Conservation (phyloP, 2,329 filamentous ascomycete genomes). For the Hymenoscyphus repandus region DNA sequence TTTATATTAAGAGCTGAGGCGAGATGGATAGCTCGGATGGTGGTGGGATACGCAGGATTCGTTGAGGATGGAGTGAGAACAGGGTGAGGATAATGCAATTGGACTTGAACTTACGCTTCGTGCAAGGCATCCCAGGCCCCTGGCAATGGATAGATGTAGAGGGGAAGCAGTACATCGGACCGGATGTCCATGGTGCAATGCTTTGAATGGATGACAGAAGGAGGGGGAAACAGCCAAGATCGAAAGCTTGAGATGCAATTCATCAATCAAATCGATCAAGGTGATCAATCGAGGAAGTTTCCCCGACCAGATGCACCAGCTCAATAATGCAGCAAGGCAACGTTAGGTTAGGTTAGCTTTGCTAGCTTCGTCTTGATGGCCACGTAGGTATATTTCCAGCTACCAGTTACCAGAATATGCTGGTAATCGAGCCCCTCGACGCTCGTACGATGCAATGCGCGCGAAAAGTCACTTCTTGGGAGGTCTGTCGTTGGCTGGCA, state of each 20-base stretch:
- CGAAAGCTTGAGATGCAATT: too few relatives aligned
- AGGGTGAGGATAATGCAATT: neutral
- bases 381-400: too few relatives aligned
- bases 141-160: conserved; percentile 24
- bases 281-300: neutral
- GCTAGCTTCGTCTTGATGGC: too few relatives aligned
- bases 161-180: conserved; percentile 19
- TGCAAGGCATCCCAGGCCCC: conserved; percentile 21
- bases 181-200: neutral
- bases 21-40: neutral
- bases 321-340: too few relatives aligned
- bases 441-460: too few relatives aligned
- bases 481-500: neutral
- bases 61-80: neutral
- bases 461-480: too few relatives aligned
- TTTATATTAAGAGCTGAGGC: neutral
- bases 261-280: too few relatives aligned
- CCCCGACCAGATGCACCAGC: too few relatives aligned
- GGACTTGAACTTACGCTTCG: conserved; percentile 11
- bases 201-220: neutral
- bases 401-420: too few relatives aligned
- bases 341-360: too few relatives aligned
- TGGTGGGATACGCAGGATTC: neutral
- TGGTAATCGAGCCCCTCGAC: too few relatives aligned
- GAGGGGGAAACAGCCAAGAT: neutral